phyloP scores from a whole-genome alignment of 2,329 filamentous ascomycete species.

The Epichloe bromicola region DNA sequence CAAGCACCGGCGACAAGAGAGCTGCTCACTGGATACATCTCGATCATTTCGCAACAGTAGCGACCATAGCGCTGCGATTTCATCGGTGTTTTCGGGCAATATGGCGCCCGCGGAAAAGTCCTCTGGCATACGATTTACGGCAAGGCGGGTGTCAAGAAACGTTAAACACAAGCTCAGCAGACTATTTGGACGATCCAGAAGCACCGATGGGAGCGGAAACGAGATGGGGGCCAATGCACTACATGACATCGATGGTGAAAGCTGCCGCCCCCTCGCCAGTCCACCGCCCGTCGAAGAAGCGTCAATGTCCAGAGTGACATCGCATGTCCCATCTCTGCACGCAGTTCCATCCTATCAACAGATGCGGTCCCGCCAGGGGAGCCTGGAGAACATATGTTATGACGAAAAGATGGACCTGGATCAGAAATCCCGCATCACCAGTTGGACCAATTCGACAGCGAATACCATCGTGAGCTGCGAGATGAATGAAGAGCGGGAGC shows the following conservation, averaged over 20 bases:
- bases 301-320: slow-evolving; percentile 34
- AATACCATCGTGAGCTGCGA: slow-evolving; percentile 37
- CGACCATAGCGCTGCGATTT: slow-evolving; percentile 23
- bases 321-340: slow-evolving; percentile 38
- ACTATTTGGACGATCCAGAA: slow-evolving; percentile 19
- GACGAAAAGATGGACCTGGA: slow-evolving; percentile 27
- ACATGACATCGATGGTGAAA: slow-evolving; percentile 15
- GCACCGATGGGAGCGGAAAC: slow-evolving; percentile 6
- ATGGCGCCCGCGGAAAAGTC: slow-evolving; percentile 14
- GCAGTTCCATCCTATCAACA: slow-evolving; percentile 31
- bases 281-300: slow-evolving; percentile 25
- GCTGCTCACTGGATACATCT: slow-evolving; percentile 24
- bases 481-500: slow-evolving; percentile 29
- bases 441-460: slow-evolving; percentile 54
- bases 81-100: slow-evolving; percentile 17
- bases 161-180: slow-evolving; percentile 47
- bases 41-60: slow-evolving; percentile 37
- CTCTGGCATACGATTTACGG: slow-evolving; percentile 32
- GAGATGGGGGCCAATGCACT: slow-evolving; percentile 5
- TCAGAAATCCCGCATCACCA: slow-evolving; percentile 54
- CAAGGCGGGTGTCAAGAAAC: slow-evolving; percentile 48
- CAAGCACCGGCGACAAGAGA: slow-evolving; percentile 21
- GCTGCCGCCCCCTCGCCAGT: slow-evolving; percentile 20
- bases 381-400: slow-evolving; percentile 35
- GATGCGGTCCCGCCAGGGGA: slow-evolving; percentile 40